phyloP scores from a whole-genome alignment of 805 yeast species.

The Lachancea lanzarotensis region DNA sequence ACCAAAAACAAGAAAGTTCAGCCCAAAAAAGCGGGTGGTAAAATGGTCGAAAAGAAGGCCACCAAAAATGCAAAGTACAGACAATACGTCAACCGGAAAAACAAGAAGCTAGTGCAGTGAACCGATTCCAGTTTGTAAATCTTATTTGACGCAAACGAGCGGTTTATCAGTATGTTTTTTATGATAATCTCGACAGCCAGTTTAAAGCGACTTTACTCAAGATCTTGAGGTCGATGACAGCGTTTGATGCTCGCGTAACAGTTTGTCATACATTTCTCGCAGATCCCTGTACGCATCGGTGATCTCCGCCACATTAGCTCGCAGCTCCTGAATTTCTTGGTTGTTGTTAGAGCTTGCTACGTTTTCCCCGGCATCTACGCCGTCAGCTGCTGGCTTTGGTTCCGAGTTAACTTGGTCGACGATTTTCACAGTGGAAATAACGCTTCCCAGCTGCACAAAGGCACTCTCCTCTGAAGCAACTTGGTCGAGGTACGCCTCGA shows the following conservation, averaged over 20 bases:
- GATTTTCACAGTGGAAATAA: conserved; percentile 36
- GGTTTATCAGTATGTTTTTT: no score
- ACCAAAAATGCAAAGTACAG: conserved; percentile 41
- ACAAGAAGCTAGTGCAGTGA: conserved; percentile 8
- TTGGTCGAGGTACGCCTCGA: conserved; percentile 44
- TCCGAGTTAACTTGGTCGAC: conserved; percentile 12
- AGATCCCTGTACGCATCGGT: conserved; percentile 54
- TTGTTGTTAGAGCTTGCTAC: conserved; percentile 13
- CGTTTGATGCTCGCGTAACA: conserved; percentile 45
- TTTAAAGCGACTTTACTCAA: no score
- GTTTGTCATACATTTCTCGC: conserved; percentile 52
- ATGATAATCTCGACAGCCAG: no score
- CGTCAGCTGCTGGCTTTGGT: conserved; percentile 4
- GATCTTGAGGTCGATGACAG: conserved; percentile 13
- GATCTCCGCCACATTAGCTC: conserved; percentile 43
- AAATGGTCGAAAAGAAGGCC: conserved; percentile 36
- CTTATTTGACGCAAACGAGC: no score
- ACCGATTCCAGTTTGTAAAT: background rate
- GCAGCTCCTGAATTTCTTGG: conserved; percentile 34
- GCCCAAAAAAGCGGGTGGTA: conserved; percentile 36
- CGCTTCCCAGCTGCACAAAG: conserved; percentile 40
- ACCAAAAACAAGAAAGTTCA: conserved; percentile 53
- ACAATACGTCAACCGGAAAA: conserved; percentile 51
- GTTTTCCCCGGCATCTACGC: background rate
- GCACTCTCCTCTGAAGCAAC: conserved; percentile 47